Conservation (phyloP, 371 early-diverging fungal genomes). For the Blyttiomyces sp. region DNA sequence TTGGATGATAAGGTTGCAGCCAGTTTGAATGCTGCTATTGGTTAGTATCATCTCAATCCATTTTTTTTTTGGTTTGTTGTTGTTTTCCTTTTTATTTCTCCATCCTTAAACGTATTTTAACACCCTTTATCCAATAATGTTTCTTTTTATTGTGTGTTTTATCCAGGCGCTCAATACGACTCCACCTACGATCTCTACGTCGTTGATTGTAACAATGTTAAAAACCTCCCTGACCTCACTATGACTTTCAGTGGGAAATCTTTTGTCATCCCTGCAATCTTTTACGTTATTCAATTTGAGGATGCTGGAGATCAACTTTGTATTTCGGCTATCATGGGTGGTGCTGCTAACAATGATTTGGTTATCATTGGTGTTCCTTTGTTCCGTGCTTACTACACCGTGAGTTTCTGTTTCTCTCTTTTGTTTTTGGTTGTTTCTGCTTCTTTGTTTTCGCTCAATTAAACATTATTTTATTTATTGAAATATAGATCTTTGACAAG, state of each 20-base stretch:
- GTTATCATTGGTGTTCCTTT: conserved; percentile 85
- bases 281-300: conserved; percentile 10
- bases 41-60: too few species aligned
- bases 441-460: too few species aligned
- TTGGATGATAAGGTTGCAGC: conserved; percentile 16
- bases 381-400: conserved; percentile 81
- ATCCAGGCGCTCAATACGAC: neutral
- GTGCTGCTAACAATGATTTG: conserved; percentile 12
- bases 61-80: too few species aligned
- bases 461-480: too few species aligned
- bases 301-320: neutral
- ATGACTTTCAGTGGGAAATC: conserved; percentile 67
- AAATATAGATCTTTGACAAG: too few species aligned
- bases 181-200: neutral
- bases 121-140: too few species aligned
- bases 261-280: conserved; percentile 46
- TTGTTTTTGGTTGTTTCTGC: too few species aligned
- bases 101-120: too few species aligned
- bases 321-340: neutral
- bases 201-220: neutral
- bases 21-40: too few species aligned
- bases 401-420: too few species aligned
- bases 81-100: too few species aligned
- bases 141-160: too few species aligned
- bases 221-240: conserved; percentile 59